Percentiles rank a stretch among this genome's conserved stretches.
phyloP scores from a whole-genome alignment of 2,329 filamentous ascomycete species.

The Nemania diffusa region DNA sequence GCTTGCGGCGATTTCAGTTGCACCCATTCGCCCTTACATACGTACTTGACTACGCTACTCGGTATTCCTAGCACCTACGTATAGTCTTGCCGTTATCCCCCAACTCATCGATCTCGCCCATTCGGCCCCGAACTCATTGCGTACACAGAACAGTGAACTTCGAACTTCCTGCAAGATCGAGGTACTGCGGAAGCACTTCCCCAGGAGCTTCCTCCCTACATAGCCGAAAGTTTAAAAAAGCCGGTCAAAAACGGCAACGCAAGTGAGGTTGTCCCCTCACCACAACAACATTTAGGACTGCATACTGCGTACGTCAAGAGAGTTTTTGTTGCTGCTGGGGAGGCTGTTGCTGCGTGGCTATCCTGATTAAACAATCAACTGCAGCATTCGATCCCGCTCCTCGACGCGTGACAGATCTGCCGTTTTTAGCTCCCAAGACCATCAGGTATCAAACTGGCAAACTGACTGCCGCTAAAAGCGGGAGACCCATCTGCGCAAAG shows the following conservation, averaged over 20 bases:
- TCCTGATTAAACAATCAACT: not conserved
- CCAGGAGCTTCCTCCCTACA: not conserved
- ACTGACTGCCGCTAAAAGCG: constrained; percentile 39
- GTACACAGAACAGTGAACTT: not conserved
- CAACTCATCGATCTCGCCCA: not conserved
- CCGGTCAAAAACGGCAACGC: constrained; percentile 12
- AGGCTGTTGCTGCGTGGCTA: not conserved
- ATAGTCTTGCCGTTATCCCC: not conserved
- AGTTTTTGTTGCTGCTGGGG: not conserved
- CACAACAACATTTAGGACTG: constrained; percentile 1
- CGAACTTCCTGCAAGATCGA: not conserved
- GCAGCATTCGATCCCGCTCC: constrained; percentile 34
- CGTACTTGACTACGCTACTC: constrained; percentile 10
- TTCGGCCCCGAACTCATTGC: constrained; percentile 13
- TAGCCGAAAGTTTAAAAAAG: not conserved
- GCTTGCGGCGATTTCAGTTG: constrained; percentile 11
- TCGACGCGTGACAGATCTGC: constrained; percentile 4
- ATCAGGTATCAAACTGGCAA: not conserved
- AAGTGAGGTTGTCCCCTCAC: not conserved
- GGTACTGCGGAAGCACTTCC: too few relatives aligned
- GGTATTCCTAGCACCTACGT: constrained; percentile 4
- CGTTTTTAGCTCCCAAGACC: constrained; percentile 21
- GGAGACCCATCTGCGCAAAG: constrained; percentile 33
- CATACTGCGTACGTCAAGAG: constrained; percentile 5
- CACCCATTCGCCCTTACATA: constrained; percentile 13